Percentiles rank a stretch among this genome's conserved stretches.
These are phyloP conservation scores for Aschersonia sp. DNA, from an alignment of 2,329 filamentous ascomycete species.

Conservation along the genomic window DNA sequence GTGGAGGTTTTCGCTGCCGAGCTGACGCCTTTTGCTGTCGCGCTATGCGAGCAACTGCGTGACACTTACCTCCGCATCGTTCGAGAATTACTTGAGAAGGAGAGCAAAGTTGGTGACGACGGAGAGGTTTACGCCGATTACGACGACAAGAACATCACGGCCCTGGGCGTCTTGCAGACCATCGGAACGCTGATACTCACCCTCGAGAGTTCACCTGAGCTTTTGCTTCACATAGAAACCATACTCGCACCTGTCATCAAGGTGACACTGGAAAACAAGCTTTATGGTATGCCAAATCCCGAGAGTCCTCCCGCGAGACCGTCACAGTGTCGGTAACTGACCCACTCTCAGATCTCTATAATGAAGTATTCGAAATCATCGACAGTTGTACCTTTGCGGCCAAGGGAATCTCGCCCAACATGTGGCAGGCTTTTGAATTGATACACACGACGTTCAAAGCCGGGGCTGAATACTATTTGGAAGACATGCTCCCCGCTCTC, in stretches of 20 bases:
- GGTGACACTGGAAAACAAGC: slow-evolving; percentile 92
- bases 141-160: slow-evolving; percentile 98
- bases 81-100: slow-evolving; percentile 78
- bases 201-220: slow-evolving; percentile 90
- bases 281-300: slow-evolving; percentile 52
- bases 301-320: background rate
- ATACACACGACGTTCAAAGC: slow-evolving; percentile 96
- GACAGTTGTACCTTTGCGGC: slow-evolving; percentile 98
- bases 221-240: slow-evolving; percentile 84
- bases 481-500: slow-evolving; percentile 95
- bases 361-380: slow-evolving; percentile 97
- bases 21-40: slow-evolving; percentile 91
- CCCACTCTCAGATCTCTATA: slow-evolving; percentile 60
- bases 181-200: slow-evolving; percentile 96
- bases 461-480: slow-evolving; percentile 89
- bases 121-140: slow-evolving; percentile 80
- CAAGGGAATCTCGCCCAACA: slow-evolving; percentile 86
- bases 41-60: slow-evolving; percentile 84
- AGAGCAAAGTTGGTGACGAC: slow-evolving; percentile 59
- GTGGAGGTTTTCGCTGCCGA: slow-evolving; percentile 97
- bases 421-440: slow-evolving; percentile 97
- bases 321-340: background rate
- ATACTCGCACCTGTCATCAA: slow-evolving; percentile 96
- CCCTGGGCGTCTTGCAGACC: slow-evolving; percentile 88
- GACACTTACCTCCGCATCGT: slow-evolving; percentile 95